Conservation (phyloP, 2,329 filamentous ascomycete genomes). For the Fusarium sublunatum region DNA sequence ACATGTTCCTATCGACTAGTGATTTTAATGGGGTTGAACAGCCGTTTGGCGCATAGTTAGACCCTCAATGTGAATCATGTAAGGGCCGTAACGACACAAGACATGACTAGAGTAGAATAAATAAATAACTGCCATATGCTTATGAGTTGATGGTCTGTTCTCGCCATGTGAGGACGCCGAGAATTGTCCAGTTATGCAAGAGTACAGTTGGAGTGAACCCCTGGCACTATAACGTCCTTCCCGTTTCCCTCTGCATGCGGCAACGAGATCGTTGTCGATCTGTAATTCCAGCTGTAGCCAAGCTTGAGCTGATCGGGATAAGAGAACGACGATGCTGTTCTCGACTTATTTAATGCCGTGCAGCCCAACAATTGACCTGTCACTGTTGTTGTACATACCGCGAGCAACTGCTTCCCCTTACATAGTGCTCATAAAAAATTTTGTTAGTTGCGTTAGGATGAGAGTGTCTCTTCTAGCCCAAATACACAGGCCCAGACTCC, state of each 20-base stretch:
- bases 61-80: constrained; percentile 7
- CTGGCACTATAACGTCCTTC: constrained; percentile 13
- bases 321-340: background rate
- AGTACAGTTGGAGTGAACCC: constrained; percentile 7
- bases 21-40: background rate
- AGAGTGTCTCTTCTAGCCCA: background rate
- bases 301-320: background rate
- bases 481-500: background rate
- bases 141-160: constrained; percentile 5
- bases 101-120: background rate
- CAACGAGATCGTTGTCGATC: constrained; percentile 26
- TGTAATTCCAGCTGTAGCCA: constrained; percentile 9
- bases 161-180: background rate
- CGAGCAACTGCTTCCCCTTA: constrained; percentile 10
- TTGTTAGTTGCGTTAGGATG: background rate
- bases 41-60: constrained; percentile 26
- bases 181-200: constrained; percentile 9
- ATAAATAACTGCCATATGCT: background rate
- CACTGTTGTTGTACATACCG: constrained; percentile 1
- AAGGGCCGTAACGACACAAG: constrained; percentile 1
- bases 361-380: constrained; percentile 9
- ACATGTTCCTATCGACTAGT: constrained; percentile 9
- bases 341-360: background rate
- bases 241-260: constrained; percentile 16
- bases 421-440: constrained; percentile 15